Base-by-base conservation (phyloP, 768 basidiomycete genomes). In the Leccinum barrowsii region DNA sequence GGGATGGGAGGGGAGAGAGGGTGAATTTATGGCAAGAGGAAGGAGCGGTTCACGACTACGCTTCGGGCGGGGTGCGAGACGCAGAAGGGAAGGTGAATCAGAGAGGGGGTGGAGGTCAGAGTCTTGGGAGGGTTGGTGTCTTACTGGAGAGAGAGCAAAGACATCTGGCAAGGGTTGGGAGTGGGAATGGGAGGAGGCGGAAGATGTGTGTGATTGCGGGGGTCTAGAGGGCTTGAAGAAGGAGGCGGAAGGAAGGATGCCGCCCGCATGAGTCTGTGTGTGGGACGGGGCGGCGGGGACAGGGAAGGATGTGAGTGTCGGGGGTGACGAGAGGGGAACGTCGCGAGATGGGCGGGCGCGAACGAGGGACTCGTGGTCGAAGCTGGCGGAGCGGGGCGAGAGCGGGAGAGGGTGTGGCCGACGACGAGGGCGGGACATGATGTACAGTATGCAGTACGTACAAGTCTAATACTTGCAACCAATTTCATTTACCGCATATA, bases 161-260 rank as follows among this genome's bases (percentile, higher is more conserved):
- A 73, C 67, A 37, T 78, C 73, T 22, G 59, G 19, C 61, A 56
- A 24, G 54, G 71, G 47, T 66, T 67, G 11, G 63, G 68, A 34
- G 66, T 73, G 48, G 62, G 67, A 44, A 58, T 67, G 70, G 52
- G 69, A 71, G 46, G 71, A 71, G 53, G 63, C 63, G 52, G 72
- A 75, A 52, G 76, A 68, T 24, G 75, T 77, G 22, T 71, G 81
- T 30, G 77, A 80, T 61, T 83, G 76, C 22, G 72, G 70, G 0
- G 88, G 90, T 52, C 85, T 79, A 5, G 85, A 81, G 4, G 89
- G 88, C 21, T 79, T 83, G 67, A 92, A 92, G 75, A 92, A 92
- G 7, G 87, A 86, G 5, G 89, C 83, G 10, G 89, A 85, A 15
- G 92, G 89, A 56, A 86, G 84, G 19, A 92, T 87, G 32, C 89